Evolutionary conservation across 1,284 basidiomycete genomes (phyloP).

Genomic region (Cryptococcus sp.): DNA sequence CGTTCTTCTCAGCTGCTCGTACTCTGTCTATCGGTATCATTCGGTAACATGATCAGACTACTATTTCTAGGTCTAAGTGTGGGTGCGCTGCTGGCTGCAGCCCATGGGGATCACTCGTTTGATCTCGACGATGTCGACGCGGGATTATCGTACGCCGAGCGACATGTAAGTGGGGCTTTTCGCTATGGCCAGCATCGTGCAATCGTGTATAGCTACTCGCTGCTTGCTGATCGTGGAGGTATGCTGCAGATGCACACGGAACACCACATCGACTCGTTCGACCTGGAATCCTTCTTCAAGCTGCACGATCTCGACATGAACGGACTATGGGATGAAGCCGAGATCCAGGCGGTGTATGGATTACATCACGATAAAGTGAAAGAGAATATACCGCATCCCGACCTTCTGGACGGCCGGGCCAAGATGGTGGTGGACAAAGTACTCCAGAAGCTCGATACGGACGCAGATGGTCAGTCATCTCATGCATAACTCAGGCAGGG

Average conservation of each 20-base stretch:
- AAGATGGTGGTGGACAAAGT: constrained; percentile 77
- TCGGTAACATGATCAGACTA: constrained; percentile 10
- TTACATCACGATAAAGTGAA: constrained; percentile 93
- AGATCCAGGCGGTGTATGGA: constrained; percentile 89
- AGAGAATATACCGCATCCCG: constrained; percentile 78
- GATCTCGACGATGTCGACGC: constrained; percentile 36
- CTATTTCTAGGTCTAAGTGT: constrained; percentile 6
- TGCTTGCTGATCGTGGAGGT: neutral
- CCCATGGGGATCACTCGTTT: constrained; percentile 46
- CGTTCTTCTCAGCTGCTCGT: neutral
- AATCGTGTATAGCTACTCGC: too few species aligned
- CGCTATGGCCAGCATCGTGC: neutral
- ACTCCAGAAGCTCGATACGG: constrained; percentile 72
- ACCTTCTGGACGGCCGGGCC: constrained; percentile 81
- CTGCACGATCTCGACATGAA: constrained; percentile 88
- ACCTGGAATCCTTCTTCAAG: constrained; percentile 53
- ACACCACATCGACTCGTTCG: constrained; percentile 54
- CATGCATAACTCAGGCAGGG: neutral
- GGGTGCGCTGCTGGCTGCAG: constrained; percentile 22
- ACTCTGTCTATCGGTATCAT: neutral
- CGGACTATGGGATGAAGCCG: constrained; percentile 72
- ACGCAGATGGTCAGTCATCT: constrained; percentile 63
- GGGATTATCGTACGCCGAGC: constrained; percentile 55
- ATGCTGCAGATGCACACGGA: constrained; percentile 52
- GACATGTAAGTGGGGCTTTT: constrained; percentile 58